Evolutionary conservation across 192 early-diverging fungal species (phyloP).

Genomic region (Umbelopsis sp.): DNA sequence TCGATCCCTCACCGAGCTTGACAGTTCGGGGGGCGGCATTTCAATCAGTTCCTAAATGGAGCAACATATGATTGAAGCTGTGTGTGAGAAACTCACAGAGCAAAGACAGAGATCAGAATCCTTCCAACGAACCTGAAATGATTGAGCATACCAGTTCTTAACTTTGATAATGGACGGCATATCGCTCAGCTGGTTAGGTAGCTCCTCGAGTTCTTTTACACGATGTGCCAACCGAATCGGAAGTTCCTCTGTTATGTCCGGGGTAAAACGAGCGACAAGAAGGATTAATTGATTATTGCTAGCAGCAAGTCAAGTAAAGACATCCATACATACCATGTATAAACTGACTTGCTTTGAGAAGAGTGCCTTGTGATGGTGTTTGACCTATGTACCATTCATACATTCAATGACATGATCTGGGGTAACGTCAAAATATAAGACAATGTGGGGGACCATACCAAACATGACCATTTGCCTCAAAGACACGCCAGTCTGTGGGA

Average conservation of each 20-base stretch:
- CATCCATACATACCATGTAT: slow-evolving; percentile 50
- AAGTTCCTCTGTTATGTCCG: slow-evolving; percentile 67
- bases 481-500: slow-evolving; percentile 93
- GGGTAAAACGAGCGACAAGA: neutral
- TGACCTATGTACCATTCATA: slow-evolving; percentile 48
- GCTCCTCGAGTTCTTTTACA: slow-evolving; percentile 91
- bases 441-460: slow-evolving; percentile 52
- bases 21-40: slow-evolving; percentile 29
- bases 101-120: neutral
- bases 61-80: slow-evolving; percentile 4
- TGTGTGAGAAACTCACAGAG: neutral
- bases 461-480: slow-evolving; percentile 96
- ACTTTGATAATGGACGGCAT: slow-evolving; percentile 93
- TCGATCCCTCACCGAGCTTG: slow-evolving; percentile 12
- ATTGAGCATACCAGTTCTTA: slow-evolving; percentile 94
- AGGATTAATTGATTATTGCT: too few species aligned
- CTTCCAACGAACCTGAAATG: slow-evolving; percentile 62
- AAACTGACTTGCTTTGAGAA: slow-evolving; percentile 79
- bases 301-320: too few species aligned
- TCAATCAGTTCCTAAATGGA: slow-evolving; percentile 39
- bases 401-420: neutral
- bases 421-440: neutral
- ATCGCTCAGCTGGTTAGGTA: slow-evolving; percentile 82
- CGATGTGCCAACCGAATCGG: slow-evolving; percentile 93
- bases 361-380: slow-evolving; percentile 71